Base-by-base conservation (phyloP, 441 rosid species). In the Gossypium trilobum region DNA sequence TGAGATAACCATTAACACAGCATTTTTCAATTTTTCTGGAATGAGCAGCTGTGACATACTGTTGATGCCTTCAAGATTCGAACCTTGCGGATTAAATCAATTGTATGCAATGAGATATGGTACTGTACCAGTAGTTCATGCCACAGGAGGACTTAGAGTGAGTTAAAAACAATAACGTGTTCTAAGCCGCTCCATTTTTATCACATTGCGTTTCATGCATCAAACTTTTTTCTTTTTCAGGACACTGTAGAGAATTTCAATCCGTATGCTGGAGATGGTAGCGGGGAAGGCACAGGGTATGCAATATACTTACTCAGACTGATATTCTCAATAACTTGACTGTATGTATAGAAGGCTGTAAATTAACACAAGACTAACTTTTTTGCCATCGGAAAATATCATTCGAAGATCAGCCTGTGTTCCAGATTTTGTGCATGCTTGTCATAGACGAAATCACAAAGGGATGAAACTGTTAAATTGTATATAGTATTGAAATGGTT, bases 1-100 rank as follows among this genome's bases (percentile, higher is more conserved):
- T 11, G 51, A 62, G 33, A 74, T 67, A 19, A 13, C 64, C 55
- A 36, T 56, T 59, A 11, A 63, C 80, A 66, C 13, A 76, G 52
- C 33, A 50, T 62, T 56, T 17, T 74, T 70, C 39, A 33, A 33
- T 20, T 80, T 72, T 42, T 25, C 16, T 1, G 36, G 36, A 72
- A 79, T 74, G 74, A 77, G 80, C 92, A 94, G 99, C 17, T 89
- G 95, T 74, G 97, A 94, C 86, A 90, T 94, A 78, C 81, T 94
- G 69, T 78, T 94, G 77, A 94, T 94, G 99, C 97, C 99, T 16
- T 94, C 99, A 73, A 87, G 97, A 83, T 95, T 92, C 25, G 99
- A 95, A 79, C 99, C 97, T 0, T 95, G 99, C 23, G 99, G 97
- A 23, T 85, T 95, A 75, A 95, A 92, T 84, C 99, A 95, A 62